Percentiles rank a stretch among this genome's conserved stretches.
phyloP scores from a whole-genome alignment of 371 early-diverging fungal genomes.

The Mortierella sp. region DNA sequence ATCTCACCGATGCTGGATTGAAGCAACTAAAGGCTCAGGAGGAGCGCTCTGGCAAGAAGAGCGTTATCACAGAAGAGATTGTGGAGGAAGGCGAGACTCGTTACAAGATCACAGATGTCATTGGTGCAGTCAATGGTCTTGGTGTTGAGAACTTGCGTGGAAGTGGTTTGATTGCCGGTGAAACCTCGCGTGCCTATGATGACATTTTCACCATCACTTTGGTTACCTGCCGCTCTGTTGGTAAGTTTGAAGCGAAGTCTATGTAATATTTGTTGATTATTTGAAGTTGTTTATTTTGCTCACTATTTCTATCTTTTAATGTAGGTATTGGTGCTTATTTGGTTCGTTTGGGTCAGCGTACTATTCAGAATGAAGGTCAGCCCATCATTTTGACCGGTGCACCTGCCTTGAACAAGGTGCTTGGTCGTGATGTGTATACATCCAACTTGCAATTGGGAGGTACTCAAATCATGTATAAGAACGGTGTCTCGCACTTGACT shows the following conservation, averaged over 20 bases:
- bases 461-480: conserved; percentile 98
- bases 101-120: conserved; percentile 90
- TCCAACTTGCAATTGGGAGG: conserved; percentile 99
- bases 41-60: conserved; percentile 66
- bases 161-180: conserved; percentile 98
- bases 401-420: conserved; percentile 97
- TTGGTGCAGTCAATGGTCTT: conserved; percentile 91
- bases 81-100: conserved; percentile 82
- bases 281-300: background rate
- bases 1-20: conserved; percentile 83
- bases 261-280: background rate
- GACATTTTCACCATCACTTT: conserved; percentile 98
- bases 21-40: conserved; percentile 66
- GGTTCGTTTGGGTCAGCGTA: conserved; percentile 97
- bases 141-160: conserved; percentile 99
- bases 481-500: conserved; percentile 97
- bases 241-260: conserved; percentile 35
- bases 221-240: conserved; percentile 98
- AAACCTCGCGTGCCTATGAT: conserved; percentile 95
- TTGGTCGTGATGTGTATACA: conserved; percentile 98
- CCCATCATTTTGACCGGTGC: conserved; percentile 99
- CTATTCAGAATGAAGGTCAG: conserved; percentile 97
- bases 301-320: background rate
- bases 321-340: conserved; percentile 98
- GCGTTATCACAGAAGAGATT: conserved; percentile 76